Evolutionary conservation across 176 grass and related monocot species (phyloP).

Genomic region (Oryza glaberrima): DNA sequence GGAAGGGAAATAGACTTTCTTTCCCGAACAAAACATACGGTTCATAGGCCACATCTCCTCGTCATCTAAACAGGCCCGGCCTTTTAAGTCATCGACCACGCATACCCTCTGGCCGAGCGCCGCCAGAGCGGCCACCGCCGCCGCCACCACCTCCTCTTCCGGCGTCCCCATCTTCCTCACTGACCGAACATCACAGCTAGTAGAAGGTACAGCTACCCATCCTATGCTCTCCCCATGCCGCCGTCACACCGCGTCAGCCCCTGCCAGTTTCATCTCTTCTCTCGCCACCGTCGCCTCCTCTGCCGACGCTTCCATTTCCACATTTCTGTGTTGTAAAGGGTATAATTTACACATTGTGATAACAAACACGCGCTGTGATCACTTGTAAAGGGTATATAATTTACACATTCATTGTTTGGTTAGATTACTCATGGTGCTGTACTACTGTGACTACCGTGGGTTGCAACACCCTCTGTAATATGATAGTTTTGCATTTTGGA

Average conservation of each 20-base stretch:
- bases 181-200: neutral
- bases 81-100: neutral
- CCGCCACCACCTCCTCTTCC: neutral
- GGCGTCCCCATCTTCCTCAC: neutral
- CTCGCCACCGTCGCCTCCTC: neutral
- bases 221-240: neutral
- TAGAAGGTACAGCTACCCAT: neutral
- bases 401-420: no score
- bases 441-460: no score
- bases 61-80: neutral
- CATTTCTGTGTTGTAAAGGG: no score
- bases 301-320: neutral
- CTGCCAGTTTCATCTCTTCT: neutral
- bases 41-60: no score
- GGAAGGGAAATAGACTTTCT: no score
- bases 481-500: no score
- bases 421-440: no score
- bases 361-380: no score
- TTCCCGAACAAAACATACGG: no score
- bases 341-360: no score
- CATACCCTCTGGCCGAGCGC: neutral
- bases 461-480: no score
- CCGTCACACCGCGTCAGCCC: neutral
- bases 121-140: neutral
- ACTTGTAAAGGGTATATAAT: no score